Conservation (phyloP, 345 rosid species). For the Hibiscus syriacus region DNA sequence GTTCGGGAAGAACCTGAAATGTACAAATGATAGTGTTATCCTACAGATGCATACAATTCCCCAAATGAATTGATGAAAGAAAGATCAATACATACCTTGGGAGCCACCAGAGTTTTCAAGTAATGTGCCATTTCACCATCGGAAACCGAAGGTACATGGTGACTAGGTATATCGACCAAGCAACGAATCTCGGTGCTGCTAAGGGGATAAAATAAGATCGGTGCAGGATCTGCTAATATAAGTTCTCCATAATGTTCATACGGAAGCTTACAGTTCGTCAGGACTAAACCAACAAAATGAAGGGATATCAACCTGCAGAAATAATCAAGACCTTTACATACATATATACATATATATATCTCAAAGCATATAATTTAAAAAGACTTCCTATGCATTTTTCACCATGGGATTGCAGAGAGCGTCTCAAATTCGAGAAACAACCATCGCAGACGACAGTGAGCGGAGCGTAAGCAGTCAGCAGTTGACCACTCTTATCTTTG, state of each 20-base stretch:
- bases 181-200: conserved; percentile 55
- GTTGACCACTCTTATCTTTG: conserved; percentile 27
- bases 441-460: conserved; percentile 51
- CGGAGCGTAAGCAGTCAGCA: conserved; percentile 34
- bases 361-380: not conserved
- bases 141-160: no score
- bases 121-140: no score
- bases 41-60: not conserved
- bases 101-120: no score
- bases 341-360: no score
- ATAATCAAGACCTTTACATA: not conserved
- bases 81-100: conserved; percentile 18
- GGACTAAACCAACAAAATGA: conserved; percentile 56
- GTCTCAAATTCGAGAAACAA: conserved; percentile 40
- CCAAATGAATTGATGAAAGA: not conserved
- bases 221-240: conserved; percentile 49
- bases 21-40: not conserved
- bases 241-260: conserved; percentile 43
- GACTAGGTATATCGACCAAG: no score
- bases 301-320: conserved; percentile 47
- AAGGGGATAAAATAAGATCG: conserved; percentile 48
- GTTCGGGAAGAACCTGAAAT: conserved; percentile 35
- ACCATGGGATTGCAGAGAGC: conserved; percentile 42
- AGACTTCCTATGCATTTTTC: not conserved
- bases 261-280: conserved; percentile 61